Evolutionary conservation across 805 yeast species (phyloP).

Genomic region (Teunomyces cretensis): DNA sequence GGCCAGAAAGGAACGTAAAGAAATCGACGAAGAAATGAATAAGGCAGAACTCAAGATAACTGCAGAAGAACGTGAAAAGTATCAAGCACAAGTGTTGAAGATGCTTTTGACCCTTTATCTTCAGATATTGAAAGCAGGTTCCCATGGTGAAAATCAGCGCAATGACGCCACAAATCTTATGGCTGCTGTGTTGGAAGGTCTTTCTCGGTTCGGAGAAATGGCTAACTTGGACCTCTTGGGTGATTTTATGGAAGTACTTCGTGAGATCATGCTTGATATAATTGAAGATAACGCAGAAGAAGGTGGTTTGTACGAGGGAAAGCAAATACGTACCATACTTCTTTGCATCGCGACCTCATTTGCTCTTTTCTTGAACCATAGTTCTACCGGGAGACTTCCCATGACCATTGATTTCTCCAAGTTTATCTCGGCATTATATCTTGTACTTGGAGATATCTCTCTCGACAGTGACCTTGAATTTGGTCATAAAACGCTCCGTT

Average conservation of each 20-base stretch:
- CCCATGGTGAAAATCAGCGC: slow-evolving; percentile 34
- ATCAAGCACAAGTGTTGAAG: slow-evolving; percentile 82
- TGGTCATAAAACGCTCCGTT: slow-evolving; percentile 74
- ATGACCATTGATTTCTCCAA: slow-evolving; percentile 69
- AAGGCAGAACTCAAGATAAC: slow-evolving; percentile 86
- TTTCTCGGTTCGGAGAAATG: slow-evolving; percentile 87
- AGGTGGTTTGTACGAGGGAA: slow-evolving; percentile 32
- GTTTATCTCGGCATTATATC: slow-evolving; percentile 75
- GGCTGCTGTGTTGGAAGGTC: slow-evolving; percentile 88
- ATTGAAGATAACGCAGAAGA: slow-evolving; percentile 23
- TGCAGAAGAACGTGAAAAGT: slow-evolving; percentile 79
- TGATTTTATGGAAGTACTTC: slow-evolving; percentile 83
- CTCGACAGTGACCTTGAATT: slow-evolving; percentile 84
- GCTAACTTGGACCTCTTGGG: slow-evolving; percentile 91
- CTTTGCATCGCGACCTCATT: slow-evolving; percentile 89
- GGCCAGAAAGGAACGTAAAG: slow-evolving; percentile 79
- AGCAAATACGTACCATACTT: slow-evolving; percentile 67
- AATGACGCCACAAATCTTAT: slow-evolving; percentile 55
- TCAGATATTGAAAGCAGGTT: slow-evolving; percentile 61
- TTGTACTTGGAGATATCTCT: slow-evolving; percentile 63
- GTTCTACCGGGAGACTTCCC: slow-evolving; percentile 56
- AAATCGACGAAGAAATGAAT: slow-evolving; percentile 85
- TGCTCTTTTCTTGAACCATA: slow-evolving; percentile 75
- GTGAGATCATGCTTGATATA: slow-evolving; percentile 68
- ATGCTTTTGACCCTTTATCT: slow-evolving; percentile 70